Evolutionary conservation across 108 stramenopile genomes (phyloP).

Genomic region (Hondaea fermentalgiana): DNA sequence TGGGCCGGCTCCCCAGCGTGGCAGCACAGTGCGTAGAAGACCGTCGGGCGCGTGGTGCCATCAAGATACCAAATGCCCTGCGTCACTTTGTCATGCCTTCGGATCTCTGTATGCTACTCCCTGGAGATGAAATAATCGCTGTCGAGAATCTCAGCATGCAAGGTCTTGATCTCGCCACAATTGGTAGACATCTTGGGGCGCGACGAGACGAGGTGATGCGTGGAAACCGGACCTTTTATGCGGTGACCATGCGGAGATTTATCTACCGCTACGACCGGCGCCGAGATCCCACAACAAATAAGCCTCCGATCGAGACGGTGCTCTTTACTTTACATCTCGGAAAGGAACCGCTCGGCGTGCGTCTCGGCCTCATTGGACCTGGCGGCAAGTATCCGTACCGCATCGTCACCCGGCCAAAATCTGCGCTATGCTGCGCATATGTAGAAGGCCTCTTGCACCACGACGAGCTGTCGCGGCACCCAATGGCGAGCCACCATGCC

Average conservation of each 20-base stretch:
- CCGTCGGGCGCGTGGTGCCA: background rate
- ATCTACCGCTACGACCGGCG: background rate
- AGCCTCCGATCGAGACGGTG: background rate
- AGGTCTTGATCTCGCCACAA: background rate
- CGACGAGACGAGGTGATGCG: background rate
- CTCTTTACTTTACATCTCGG: background rate
- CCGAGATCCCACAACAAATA: background rate
- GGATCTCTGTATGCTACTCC: background rate
- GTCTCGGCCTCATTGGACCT: background rate
- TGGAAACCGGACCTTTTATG: background rate
- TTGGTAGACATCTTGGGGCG: background rate
- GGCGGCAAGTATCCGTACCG: background rate
- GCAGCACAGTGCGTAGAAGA: background rate
- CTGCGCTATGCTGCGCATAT: background rate
- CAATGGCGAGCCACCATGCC: background rate
- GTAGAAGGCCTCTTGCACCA: background rate
- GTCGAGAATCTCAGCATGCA: background rate
- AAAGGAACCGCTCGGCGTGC: background rate
- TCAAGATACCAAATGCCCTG: background rate
- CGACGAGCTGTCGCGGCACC: background rate
- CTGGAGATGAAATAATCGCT: background rate
- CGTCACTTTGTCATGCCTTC: background rate
- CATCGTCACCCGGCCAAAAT: background rate
- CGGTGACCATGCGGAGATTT: background rate
- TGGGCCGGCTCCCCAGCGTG: background rate